Evolutionary conservation across 306 rosid genomes (phyloP), one percentile per base, ranked within the genome.

Genomic region (Cercis canadensis): DNA sequence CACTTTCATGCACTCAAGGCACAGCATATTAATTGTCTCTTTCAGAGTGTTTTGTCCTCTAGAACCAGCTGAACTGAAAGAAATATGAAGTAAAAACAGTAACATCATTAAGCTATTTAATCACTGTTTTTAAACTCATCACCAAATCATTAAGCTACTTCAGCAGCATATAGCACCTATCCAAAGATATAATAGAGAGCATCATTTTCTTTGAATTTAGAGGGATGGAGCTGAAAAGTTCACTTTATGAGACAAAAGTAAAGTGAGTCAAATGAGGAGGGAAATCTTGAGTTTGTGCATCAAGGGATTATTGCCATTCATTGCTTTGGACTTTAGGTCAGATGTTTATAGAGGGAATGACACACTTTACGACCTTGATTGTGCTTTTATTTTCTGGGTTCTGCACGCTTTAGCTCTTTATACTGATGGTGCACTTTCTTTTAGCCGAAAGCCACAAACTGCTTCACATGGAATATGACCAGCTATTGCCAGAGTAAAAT

Each of bases 371-470:
- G 4, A 15, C 17, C 66, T 57, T 45, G 40, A 39, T 53, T 49
- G 15, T 16, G 17, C 39, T 19, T 37, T 63, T 44, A 2, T 7
- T 19, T 50, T 51, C 18, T 11, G 37, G 72, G 37, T 17, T 46
- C 10, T 65, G 5, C 59, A 33, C 58, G 5, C 71, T 49, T 65
- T 49, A 4, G 8, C 17, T 47, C 58, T 59, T 57, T 70, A 33
- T 57, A 36, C 66, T 19, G 45, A 45, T 31, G 31, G 21, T 70
- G 47, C 65, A 24, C 64, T 11, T 15, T n/a, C 65, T 62, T 73
- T 63, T 36, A 31, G 71, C 78, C 71, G 70, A 73, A 73, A 73
- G 70, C 24, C 40, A 0, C 8, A 62, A 52, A 32, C 2, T 32
- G 6, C 7, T 44, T 32, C 55, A 44, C 8, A 8, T 45, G 4